Evolutionary conservation across 768 basidiomycete species (phyloP), one percentile per base, ranked within the genome.

Genomic region (Galerina sulciceps): DNA sequence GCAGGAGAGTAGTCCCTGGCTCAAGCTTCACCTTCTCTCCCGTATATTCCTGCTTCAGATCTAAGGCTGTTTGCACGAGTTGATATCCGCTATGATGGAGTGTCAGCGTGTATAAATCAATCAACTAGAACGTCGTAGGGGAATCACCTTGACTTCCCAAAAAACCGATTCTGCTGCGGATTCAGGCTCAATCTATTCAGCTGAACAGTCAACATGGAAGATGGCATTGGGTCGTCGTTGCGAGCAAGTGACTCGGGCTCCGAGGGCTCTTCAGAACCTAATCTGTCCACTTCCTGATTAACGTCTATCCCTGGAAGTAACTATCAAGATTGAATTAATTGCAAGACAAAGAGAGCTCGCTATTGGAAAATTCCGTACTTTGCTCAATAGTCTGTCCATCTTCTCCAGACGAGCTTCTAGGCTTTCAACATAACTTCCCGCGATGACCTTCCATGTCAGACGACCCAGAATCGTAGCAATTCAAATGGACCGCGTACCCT

Each of bases 381-480:
- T 82, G 53, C 74, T 76, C 18, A 90, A 69, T 4, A 89, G 75
- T 58, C 75, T 80, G 68, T 90, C 86, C 78, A 90, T 84, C 66
- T 86, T 88, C 56, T 85, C 82, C 1, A 89, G 68, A 10, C 87
- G 80, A 56, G 69, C 77, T 70, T 89, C 88, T 37, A 90, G 76
- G 48, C 79, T 81, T 65, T 88, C 84, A 15, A 87, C 81, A 68
- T 87, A 87, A 60, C 85, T 86, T 60, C 31, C 36, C 4, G 20
- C 23, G 26, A 31, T 31, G 26, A 31, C 26, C 26, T 31, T 31
- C 26, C 26, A 31, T 31, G 26, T 31, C 26, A 31, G 26, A 31
- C 26, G 26, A 31, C 26, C 26, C 57, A 53, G 85, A 64, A 82
- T 85, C 11, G 22, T 34, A n/a, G 46, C n/a, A 18, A 26, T 14